A percentile compares a stretch with the other conserved stretches of the same genome.
These are phyloP conservation scores for Phytophthora colocasiae DNA, from an alignment of 352 stramenopile genomes.

Conservation along the genomic window DNA sequence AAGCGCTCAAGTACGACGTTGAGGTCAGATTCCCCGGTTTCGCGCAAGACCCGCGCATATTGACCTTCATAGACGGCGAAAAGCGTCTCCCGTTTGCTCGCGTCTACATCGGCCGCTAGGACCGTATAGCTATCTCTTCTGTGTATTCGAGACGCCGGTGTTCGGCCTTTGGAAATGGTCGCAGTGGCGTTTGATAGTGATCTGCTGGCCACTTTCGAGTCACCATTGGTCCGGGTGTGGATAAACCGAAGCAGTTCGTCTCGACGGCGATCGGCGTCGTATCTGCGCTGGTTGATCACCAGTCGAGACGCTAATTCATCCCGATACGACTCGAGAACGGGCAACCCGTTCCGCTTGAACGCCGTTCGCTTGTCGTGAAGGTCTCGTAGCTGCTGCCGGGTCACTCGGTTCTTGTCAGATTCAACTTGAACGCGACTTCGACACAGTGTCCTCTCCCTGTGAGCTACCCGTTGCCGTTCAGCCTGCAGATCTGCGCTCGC, in stretches of 20 bases:
- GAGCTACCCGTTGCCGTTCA: conserved; percentile 31
- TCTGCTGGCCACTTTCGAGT: conserved; percentile 13
- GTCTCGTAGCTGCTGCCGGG: conserved; percentile 35
- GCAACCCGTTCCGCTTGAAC: conserved; percentile 40
- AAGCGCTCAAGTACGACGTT: conserved; percentile 59
- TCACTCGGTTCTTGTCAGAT: conserved; percentile 40
- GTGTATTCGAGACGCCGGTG: conserved; percentile 15
- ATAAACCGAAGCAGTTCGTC: conserved; percentile 62
- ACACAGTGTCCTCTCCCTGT: conserved; percentile 43
- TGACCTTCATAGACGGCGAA: conserved; percentile 70
- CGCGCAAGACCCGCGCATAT: conserved; percentile 56
- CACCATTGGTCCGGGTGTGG: conserved; percentile 25
- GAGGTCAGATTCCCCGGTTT: conserved; percentile 62
- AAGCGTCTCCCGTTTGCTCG: conserved; percentile 51
- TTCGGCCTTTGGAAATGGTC: conserved; percentile 14
- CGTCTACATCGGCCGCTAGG: conserved; percentile 26
- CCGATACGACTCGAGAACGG: conserved; percentile 54
- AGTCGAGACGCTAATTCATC: conserved; percentile 57
- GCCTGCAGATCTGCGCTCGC: conserved; percentile 48
- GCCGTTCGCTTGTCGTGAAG: conserved; percentile 29
- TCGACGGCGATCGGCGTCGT: conserved; percentile 56
- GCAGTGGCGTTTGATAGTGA: conserved; percentile 16
- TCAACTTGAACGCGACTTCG: conserved; percentile 48
- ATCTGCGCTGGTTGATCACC: conserved; percentile 44
- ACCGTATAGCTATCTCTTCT: conserved; percentile 43